A percentile compares a stretch with the other conserved stretches of the same genome.
phyloP scores from a whole-genome alignment of 2,329 filamentous ascomycete species.

The Davidsoniella australis region DNA sequence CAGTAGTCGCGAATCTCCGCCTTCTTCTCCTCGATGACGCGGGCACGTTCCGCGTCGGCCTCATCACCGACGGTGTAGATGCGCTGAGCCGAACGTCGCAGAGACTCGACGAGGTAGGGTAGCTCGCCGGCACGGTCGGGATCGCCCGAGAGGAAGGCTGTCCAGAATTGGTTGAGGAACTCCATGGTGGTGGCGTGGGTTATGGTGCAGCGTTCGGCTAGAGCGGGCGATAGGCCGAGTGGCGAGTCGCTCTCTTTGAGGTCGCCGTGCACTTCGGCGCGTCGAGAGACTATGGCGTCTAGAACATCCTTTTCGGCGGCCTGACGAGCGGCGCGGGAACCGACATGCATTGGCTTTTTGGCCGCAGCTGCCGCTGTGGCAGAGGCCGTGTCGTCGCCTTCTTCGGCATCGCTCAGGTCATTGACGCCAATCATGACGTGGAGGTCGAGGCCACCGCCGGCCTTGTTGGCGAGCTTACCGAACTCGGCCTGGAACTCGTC shows the following conservation, averaged over 20 bases:
- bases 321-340: conserved; percentile 46
- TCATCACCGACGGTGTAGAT: conserved; percentile 66
- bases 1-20: conserved; percentile 54
- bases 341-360: conserved; percentile 39
- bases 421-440: conserved; percentile 49
- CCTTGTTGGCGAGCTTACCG: conserved; percentile 29
- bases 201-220: conserved; percentile 40
- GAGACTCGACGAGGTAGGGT: conserved; percentile 63
- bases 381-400: conserved; percentile 2
- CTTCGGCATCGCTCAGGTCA: conserved; percentile 51
- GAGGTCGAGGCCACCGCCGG: conserved; percentile 38
- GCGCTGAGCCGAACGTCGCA: conserved; percentile 58
- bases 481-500: conserved; percentile 47
- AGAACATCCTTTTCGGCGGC: conserved; percentile 54
- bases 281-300: conserved; percentile 43
- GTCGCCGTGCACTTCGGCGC: conserved; percentile 39
- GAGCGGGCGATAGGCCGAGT: conserved; percentile 36
- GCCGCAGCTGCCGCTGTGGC: conserved; percentile 14
- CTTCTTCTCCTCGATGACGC: conserved; percentile 49
- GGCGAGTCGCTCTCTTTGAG: conserved; percentile 28
- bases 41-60: conserved; percentile 57
- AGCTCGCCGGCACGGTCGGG: conserved; percentile 65
- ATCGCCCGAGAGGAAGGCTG: conserved; percentile 77
- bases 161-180: conserved; percentile 96
- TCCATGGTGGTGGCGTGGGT: conserved; percentile 90